Evolutionary conservation across 2,329 filamentous ascomycete genomes (phyloP), one percentile per base, ranked within the genome.

Genomic region (Davidsoniella virescens): DNA sequence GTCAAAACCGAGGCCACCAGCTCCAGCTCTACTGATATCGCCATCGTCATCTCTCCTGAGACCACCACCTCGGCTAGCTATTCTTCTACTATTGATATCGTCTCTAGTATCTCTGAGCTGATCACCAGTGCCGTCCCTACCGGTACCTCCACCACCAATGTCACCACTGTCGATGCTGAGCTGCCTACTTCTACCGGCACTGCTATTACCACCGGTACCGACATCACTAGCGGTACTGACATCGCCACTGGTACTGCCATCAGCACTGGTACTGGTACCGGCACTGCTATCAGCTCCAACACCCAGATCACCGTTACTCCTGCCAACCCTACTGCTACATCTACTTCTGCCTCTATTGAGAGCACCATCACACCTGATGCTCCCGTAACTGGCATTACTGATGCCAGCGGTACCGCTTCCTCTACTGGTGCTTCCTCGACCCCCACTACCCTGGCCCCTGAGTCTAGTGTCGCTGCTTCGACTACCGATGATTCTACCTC

Each of bases 1-100:
- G 10, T 12, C 10, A 7, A 29, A 7, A 29, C 29, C 10, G 29
- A 47, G 6, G 14, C 14, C 14, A 33, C 25, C 8, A 38, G 16
- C 12, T 38, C 42, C 12, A 39, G 18, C 33, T 17, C 48, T 20
- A 41, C 38, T 16, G 43, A 16, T 49, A 46, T 37, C 17, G 20
- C 33, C 25, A 33, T 25, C 12, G 26, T n/a, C 39, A 51, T 53
- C 45, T 37, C 46, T 10, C 51, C 51, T 20, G 51, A 52, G 41
- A 45, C 55, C 16, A 54, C 56, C 8, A 54, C 59, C n/a, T 54
- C 55, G 20, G 55, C 55, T n/a, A 55, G 52, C 8, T 53, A 54
- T 18, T 52, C 50, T 26, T 50, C 56, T 17, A 58, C 57, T 33
- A 51, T 44, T 20, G 46, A 43, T 8, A 47, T 56, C 9, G 33